A percentile compares a stretch with the other conserved stretches of the same genome.
These are phyloP conservation scores for Jackrogersella minutella DNA, from an alignment of 495 filamentous ascomycete species.

Conservation along the genomic window DNA sequence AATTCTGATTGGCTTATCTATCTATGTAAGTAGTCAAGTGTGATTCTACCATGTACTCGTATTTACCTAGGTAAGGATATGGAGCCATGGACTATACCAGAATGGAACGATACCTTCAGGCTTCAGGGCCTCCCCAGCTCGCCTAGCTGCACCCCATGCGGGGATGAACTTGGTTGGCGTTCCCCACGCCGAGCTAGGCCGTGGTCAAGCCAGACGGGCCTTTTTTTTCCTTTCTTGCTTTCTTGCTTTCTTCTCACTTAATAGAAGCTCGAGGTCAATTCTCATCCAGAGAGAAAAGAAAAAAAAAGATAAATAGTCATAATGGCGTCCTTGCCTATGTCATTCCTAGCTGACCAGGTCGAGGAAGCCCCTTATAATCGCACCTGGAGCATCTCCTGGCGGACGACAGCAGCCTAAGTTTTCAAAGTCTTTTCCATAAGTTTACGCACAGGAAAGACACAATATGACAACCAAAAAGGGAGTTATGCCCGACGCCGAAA, in stretches of 20 bases:
- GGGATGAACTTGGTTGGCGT: background rate
- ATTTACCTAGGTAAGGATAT: too few species aligned
- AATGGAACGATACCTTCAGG: slow-evolving; percentile 5
- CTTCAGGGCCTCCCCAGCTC: slow-evolving; percentile 5
- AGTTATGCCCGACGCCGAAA: slow-evolving; percentile 5
- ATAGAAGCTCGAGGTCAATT: background rate
- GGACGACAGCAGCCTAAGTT: background rate
- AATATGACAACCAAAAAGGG: slow-evolving; percentile 27
- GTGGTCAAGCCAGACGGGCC: background rate
- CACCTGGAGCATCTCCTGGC: background rate
- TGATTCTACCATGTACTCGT: too few species aligned
- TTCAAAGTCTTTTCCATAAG: background rate
- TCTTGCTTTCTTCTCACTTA: background rate
- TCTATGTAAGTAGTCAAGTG: too few species aligned
- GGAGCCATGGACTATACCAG: too few species aligned
- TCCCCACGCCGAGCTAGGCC: slow-evolving; percentile 32
- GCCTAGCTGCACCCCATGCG: slow-evolving; percentile 23
- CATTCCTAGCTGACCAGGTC: background rate
- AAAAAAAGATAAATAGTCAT: slow-evolving; percentile 27
- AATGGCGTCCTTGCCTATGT: background rate
- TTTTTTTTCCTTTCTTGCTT: background rate
- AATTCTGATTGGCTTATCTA: too few species aligned
- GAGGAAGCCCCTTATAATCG: background rate
- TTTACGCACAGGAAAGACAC: background rate
- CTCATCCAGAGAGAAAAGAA: background rate